Conservation (phyloP, 495 filamentous ascomycete species). For the Trichoderma reesei region DNA sequence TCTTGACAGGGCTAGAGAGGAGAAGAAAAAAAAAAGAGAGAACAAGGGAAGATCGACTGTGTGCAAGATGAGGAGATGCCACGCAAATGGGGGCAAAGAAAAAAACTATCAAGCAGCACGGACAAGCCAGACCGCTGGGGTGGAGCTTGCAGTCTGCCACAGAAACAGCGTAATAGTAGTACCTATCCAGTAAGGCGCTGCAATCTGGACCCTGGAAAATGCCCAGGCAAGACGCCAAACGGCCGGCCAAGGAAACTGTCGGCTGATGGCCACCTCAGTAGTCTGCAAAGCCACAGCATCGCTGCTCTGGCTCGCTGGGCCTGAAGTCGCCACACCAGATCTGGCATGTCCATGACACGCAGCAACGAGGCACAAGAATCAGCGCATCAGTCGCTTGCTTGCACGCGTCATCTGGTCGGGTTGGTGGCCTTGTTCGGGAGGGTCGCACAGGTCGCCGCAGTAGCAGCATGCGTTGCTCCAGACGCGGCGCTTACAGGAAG, state of each 20-base stretch:
- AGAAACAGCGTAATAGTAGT: too few relatives aligned
- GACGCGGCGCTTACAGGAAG: too few relatives aligned
- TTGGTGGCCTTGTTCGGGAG: not conserved
- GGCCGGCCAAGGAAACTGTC: not conserved
- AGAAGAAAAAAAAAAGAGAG: not conserved
- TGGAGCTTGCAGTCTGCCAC: too few relatives aligned
- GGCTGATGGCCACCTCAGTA: not conserved
- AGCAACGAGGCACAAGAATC: not conserved
- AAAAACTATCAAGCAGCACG: not conserved
- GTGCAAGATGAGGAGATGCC: too few relatives aligned
- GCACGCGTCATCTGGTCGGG: not conserved
- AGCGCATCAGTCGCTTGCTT: not conserved
- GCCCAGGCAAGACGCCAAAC: too few relatives aligned
- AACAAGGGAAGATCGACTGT: not conserved
- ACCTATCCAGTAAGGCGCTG: not conserved
- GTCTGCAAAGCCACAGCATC: not conserved
- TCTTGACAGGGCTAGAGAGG: not conserved
- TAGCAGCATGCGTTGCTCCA: too few relatives aligned
- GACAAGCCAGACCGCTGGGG: not conserved
- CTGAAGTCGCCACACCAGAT: not conserved
- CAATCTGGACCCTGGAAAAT: not conserved
- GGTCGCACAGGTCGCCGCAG: too few relatives aligned
- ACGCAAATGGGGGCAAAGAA: not conserved
- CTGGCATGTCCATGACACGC: not conserved
- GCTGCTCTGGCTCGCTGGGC: too few relatives aligned